Evolutionary conservation across 108 stramenopile genomes (phyloP).

Genomic region (Pseudonitzschia multiseries): DNA sequence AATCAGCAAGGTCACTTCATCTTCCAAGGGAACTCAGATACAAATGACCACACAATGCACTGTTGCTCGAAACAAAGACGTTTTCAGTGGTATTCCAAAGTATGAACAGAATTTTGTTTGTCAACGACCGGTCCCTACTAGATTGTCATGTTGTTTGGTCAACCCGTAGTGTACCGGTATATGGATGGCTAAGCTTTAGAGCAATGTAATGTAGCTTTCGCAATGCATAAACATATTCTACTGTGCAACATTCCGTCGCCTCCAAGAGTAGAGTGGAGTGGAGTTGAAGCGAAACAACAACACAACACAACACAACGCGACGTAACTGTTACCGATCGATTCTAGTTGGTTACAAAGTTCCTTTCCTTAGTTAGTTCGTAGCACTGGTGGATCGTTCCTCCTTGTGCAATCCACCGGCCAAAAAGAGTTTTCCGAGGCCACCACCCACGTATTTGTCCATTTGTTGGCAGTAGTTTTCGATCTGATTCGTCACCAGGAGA

Average conservation of each 20-base stretch:
- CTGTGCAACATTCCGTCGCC: neutral
- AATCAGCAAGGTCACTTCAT: too few relatives aligned
- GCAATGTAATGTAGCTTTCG: neutral
- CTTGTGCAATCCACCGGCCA: constrained; percentile 87
- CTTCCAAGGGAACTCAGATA: too few relatives aligned
- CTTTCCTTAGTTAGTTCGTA: too few relatives aligned
- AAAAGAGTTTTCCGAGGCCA: constrained; percentile 88
- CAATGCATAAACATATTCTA: neutral
- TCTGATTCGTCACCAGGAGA: constrained; percentile 91
- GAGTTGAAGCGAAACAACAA: too few relatives aligned
- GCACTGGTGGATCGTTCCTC: constrained; percentile 38
- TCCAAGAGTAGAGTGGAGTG: too few relatives aligned
- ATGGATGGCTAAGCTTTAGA: neutral
- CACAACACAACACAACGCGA: too few relatives aligned
- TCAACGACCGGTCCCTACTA: neutral
- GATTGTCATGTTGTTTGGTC: neutral
- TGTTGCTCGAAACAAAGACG: too few relatives aligned
- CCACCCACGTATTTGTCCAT: constrained; percentile 87
- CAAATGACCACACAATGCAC: too few relatives aligned
- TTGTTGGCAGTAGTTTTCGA: constrained; percentile 90
- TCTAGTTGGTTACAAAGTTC: too few relatives aligned
- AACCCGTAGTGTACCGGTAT: neutral
- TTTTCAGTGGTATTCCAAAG: neutral
- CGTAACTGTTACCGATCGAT: too few relatives aligned
- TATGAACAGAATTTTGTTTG: neutral